These are phyloP conservation scores for Jimgerdemannia lactiflua DNA, from an alignment of 192 early-diverging fungal species.

Conservation along the genomic window DNA sequence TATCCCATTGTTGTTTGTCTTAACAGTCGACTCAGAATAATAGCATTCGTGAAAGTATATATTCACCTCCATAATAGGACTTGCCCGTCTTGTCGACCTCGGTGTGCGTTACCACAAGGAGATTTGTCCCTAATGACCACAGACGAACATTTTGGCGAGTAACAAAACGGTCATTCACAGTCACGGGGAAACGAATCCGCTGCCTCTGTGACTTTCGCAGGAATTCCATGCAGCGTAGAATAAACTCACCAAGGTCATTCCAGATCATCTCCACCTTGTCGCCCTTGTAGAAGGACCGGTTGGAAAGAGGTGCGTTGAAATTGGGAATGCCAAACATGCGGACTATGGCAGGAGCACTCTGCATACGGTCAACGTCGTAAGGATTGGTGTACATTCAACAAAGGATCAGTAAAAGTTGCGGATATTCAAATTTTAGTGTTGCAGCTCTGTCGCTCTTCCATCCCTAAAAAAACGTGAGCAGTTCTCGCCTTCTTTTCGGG, in stretches of 20 bases:
- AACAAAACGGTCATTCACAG: background rate
- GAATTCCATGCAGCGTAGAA: background rate
- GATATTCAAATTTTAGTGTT: conserved; percentile 38
- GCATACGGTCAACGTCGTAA: background rate
- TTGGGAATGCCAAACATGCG: conserved; percentile 81
- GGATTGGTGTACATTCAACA: conserved; percentile 3
- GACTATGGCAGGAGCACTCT: conserved; percentile 80
- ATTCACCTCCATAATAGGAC: conserved; percentile 83
- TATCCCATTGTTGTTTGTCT: too few species aligned
- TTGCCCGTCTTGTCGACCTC: conserved; percentile 95
- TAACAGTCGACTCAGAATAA: too few species aligned
- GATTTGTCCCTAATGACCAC: conserved; percentile 44
- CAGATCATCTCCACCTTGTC: conserved; percentile 92
- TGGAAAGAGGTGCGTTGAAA: conserved; percentile 67
- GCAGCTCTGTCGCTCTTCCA: background rate
- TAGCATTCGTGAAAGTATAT: background rate
- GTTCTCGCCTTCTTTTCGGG: conserved; percentile 64
- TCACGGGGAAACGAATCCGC: background rate
- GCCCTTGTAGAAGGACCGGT: conserved; percentile 95
- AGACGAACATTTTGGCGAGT: too few species aligned
- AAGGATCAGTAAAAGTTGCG: background rate
- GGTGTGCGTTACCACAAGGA: conserved; percentile 90
- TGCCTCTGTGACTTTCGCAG: too few species aligned
- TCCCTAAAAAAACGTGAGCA: background rate
- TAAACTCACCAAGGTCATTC: conserved; percentile 69